A percentile compares a stretch with the other conserved stretches of the same genome.
Conservation (phyloP, 148 eudicot genomes). For the Chenopodium quinoa region DNA sequence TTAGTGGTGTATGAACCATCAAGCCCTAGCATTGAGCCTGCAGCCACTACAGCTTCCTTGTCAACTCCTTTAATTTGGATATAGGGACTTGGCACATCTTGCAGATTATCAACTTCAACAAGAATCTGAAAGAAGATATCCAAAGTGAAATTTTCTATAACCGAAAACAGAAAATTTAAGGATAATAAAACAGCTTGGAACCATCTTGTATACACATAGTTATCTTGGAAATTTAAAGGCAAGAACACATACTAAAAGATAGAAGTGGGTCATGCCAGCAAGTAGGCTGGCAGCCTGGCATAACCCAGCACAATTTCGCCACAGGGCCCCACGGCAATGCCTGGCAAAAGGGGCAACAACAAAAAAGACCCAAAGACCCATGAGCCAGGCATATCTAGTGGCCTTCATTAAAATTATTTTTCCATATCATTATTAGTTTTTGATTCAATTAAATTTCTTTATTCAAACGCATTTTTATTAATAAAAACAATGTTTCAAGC, state of each 20-base stretch:
- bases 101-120: conserved; percentile 88
- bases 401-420: background rate
- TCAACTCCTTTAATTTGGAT: conserved; percentile 90
- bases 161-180: background rate
- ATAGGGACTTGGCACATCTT: conserved; percentile 81
- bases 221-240: background rate
- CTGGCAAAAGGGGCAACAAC: background rate
- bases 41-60: conserved; percentile 77
- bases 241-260: background rate
- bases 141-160: conserved; percentile 4
- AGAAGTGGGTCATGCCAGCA: background rate
- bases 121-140: conserved; percentile 54
- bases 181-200: background rate
- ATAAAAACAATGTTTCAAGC: no score
- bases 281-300: background rate
- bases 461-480: background rate
- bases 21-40: conserved; percentile 78
- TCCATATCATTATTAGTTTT: no score
- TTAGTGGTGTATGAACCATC: conserved; percentile 92
- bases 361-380: background rate
- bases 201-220: background rate
- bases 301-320: background rate
- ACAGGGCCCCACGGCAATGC: background rate
- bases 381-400: background rate
- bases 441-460: background rate